Evolutionary conservation across 495 filamentous ascomycete genomes (phyloP).

Genomic region (Talaromyces adpressus): DNA sequence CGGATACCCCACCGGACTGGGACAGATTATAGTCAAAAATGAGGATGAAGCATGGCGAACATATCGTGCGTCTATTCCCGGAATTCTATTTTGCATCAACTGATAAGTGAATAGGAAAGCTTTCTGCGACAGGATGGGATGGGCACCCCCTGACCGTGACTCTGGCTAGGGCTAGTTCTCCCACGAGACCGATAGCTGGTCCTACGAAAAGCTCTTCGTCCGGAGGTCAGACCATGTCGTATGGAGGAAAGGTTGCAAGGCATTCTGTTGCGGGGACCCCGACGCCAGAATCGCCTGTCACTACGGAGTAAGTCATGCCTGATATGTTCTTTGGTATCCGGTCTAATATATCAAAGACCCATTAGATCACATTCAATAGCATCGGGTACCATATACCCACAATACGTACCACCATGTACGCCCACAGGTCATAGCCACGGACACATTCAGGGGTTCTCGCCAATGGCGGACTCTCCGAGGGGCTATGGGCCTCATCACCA

Average conservation of each 20-base stretch:
- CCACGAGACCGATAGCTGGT: slow-evolving; percentile 37
- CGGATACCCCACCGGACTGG: slow-evolving; percentile 38
- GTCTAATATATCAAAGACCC: background rate
- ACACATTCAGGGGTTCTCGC: background rate
- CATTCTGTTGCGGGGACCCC: background rate
- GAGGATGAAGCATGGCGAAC: slow-evolving; percentile 43
- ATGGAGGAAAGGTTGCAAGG: background rate
- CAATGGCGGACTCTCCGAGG: background rate
- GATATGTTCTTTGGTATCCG: background rate
- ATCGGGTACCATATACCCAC: background rate
- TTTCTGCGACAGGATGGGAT: slow-evolving; percentile 40
- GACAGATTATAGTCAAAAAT: slow-evolving; percentile 43
- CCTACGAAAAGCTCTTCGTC: slow-evolving; percentile 34
- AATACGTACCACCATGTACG: background rate
- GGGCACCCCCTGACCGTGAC: slow-evolving; percentile 40
- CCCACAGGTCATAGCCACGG: background rate
- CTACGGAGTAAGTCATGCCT: background rate
- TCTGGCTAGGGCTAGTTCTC: slow-evolving; percentile 34
- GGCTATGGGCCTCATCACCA: background rate
- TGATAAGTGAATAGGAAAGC: slow-evolving; percentile 20
- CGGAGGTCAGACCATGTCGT: slow-evolving; percentile 13
- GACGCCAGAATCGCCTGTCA: background rate
- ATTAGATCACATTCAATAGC: background rate
- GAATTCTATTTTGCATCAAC: background rate
- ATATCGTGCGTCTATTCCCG: slow-evolving; percentile 25